Base-by-base conservation (phyloP, 2,329 filamentous ascomycete genomes). In the Pseudogymnoascus sp. region DNA sequence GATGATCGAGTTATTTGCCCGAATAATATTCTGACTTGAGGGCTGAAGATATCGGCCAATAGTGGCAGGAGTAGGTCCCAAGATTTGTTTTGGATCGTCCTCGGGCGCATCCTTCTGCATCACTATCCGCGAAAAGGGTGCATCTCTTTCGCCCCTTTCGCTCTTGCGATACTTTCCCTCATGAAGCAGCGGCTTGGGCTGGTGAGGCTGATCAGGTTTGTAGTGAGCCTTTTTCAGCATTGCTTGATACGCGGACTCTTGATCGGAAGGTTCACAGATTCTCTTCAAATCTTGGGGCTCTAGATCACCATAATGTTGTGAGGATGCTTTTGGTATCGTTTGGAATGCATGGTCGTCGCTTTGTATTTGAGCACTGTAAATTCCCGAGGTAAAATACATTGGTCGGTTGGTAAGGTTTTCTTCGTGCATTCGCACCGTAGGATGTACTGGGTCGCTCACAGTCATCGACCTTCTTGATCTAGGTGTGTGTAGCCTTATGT, bases 171-270 rank as follows among this genome's bases (percentile, higher is more conserved):
- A 12, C n/a, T 5, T 12, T 3, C 10, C 29, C 3, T 19, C 11
- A 55, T 2, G 49, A 11, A 35, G 49, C 16, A 35, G 49, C 6
- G 11, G n/a, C 29, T 33, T 55, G n/a, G 29, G 10, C 5, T 21
- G 49, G 16, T n/a, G 11, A n/a, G 11, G 6, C 14, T 52, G 49
- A 14, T 33, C 16, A 55, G 26, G 49, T 55, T 55, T 55, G 49
- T 55, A 55, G 35, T 60, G 38, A 31, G 58, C 58, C 35, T 60
- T 60, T 31, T 11, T 60, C 16, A 60, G 58, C 35, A 60, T 60
- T 16, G 58, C 33, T 39, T 60, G 58, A 29, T 60, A 60, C 23
- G 33, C 58, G 5, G 35, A 39, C 33, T 60, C 58, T 11, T n/a
- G 35, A 16, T 55, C 49, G 6, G 29, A 6, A 33, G n/a, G 29